Conservation (phyloP, 331 rosid genomes). For the Phaseolus coccineus region DNA sequence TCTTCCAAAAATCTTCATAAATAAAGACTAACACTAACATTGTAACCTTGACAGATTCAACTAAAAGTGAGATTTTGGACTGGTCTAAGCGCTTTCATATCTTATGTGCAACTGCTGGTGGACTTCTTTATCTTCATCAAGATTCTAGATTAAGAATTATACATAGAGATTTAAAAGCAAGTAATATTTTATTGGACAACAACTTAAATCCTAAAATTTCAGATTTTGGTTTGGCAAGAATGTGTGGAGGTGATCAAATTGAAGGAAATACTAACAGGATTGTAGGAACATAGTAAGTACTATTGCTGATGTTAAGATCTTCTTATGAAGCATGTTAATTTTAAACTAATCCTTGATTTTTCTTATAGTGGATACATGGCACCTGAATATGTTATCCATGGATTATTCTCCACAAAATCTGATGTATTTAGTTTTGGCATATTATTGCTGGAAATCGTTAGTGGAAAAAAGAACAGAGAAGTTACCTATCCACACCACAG, state of each 20-base stretch:
- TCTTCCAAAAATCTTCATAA: background rate
- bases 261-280: constrained; percentile 51
- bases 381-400: constrained; percentile 50
- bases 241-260: constrained; percentile 42
- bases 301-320: no score
- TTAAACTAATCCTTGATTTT: background rate
- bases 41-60: background rate
- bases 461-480: constrained; percentile 50
- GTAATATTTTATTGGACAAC: constrained; percentile 56
- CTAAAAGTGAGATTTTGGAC: constrained; percentile 25
- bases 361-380: constrained; percentile 49
- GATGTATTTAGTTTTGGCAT: constrained; percentile 57
- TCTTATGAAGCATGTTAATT: background rate
- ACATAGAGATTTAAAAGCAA: constrained; percentile 56
- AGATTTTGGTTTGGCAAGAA: constrained; percentile 57
- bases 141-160: constrained; percentile 53
- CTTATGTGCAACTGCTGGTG: constrained; percentile 40
- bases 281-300: constrained; percentile 51
- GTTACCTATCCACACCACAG: constrained; percentile 1
- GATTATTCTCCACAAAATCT: constrained; percentile 52
- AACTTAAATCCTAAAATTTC: constrained; percentile 58
- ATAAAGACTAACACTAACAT: background rate
- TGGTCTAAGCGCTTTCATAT: constrained; percentile 51
- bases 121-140: constrained; percentile 59
- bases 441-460: constrained; percentile 49